These are phyloP conservation scores for Euphorbia celastroides DNA, from an alignment of 441 rosid genomes.

Conservation along the genomic window DNA sequence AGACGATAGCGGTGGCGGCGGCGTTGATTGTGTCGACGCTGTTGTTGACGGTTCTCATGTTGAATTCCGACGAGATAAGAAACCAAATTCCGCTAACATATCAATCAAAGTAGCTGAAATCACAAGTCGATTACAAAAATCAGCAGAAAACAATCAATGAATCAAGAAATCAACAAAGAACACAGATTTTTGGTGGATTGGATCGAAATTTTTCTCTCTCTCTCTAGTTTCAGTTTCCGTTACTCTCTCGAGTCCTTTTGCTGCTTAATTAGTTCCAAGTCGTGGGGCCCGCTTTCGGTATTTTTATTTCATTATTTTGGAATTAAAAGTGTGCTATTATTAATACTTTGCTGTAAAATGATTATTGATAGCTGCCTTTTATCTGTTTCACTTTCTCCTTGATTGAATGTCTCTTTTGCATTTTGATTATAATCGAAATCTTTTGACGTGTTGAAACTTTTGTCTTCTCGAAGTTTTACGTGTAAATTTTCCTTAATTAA, in stretches of 20 bases:
- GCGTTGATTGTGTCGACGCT: conserved; percentile 88
- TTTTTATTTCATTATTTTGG: background rate
- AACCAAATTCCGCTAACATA: conserved; percentile 24
- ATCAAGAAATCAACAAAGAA: background rate
- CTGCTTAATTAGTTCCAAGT: conserved; percentile 25
- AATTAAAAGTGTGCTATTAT: conserved; percentile 9
- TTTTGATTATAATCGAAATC: too few species aligned
- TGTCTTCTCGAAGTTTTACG: too few species aligned
- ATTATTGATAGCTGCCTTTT: background rate
- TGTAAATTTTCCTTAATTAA: too few species aligned
- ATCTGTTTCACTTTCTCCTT: background rate
- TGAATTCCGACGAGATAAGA: conserved; percentile 24
- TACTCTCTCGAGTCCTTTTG: conserved; percentile 24
- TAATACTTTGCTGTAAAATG: background rate
- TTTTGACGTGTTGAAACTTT: too few species aligned
- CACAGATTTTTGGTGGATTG: background rate
- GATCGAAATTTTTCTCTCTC: background rate
- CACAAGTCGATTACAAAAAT: conserved; percentile 24
- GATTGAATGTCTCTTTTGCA: background rate
- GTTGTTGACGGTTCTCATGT: conserved; percentile 48
- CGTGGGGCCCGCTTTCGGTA: conserved; percentile 10
- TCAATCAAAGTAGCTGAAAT: conserved; percentile 2
- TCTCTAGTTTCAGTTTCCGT: conserved; percentile 19
- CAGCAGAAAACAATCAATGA: background rate
- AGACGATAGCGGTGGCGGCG: conserved; percentile 90